Percentiles rank a stretch among this genome's conserved stretches.
phyloP scores from a whole-genome alignment of 1,139 yeast genomes.

The Sugiyamaella neomexicana region DNA sequence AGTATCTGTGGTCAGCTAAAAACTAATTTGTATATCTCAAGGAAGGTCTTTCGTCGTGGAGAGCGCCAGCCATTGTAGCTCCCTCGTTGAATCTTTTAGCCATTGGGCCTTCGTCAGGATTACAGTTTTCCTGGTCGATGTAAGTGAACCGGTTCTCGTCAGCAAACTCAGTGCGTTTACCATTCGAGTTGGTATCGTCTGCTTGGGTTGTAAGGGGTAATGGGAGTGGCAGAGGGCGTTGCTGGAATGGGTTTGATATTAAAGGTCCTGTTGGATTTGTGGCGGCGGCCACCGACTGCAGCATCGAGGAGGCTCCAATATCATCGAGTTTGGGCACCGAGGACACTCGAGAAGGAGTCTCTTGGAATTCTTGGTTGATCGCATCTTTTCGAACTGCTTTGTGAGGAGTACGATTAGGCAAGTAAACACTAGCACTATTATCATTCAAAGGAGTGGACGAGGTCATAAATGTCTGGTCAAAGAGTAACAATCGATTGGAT shows the following conservation, averaged over 20 bases:
- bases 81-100: conserved; percentile 5
- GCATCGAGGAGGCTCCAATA: conserved; percentile 2
- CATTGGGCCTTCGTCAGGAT: neutral
- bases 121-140: conserved; percentile 1
- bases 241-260: neutral
- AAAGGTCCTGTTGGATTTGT: neutral
- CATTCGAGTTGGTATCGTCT: neutral
- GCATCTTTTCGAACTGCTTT: neutral
- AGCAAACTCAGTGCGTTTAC: neutral
- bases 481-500: conserved; percentile 7
- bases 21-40: neutral
- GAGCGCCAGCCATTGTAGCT: neutral
- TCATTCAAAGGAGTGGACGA: conserved; percentile 6
- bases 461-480: conserved; percentile 4
- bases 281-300: no score
- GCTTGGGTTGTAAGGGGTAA: neutral
- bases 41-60: neutral
- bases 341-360: conserved; percentile 11
- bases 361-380: conserved; percentile 1
- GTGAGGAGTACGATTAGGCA: conserved; percentile 6
- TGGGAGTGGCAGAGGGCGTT: neutral
- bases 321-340: conserved; percentile 1
- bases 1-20: neutral
- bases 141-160: conserved; percentile 8
- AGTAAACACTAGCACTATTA: neutral